Conservation (phyloP, 176 grass and related monocot species). For the Oryza coarctata region DNA sequence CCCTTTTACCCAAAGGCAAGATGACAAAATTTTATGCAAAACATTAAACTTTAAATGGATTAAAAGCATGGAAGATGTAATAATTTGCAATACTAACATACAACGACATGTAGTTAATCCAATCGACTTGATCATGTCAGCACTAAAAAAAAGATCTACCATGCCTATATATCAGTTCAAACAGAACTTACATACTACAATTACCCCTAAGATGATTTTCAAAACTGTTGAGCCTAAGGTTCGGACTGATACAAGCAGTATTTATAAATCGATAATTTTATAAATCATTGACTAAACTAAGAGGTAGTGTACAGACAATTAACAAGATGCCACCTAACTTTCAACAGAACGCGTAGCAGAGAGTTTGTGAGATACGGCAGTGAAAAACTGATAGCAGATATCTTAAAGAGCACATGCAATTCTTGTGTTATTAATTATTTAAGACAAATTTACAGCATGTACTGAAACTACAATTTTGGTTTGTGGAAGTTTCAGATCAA, state of each 20-base stretch:
- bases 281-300: too few species aligned
- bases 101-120: not conserved
- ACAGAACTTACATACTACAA: not conserved
- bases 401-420: not conserved
- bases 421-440: not conserved
- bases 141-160: not conserved
- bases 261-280: not conserved
- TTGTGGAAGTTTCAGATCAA: not conserved
- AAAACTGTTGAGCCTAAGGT: not conserved
- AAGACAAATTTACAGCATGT: not conserved
- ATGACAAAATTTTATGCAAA: not conserved
- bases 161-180: constrained; percentile 12
- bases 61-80: constrained; percentile 6
- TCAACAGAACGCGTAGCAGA: not conserved
- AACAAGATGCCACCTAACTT: constrained; percentile 4
- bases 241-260: constrained; percentile 7
- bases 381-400: not conserved
- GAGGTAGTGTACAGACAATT: not conserved
- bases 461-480: not conserved
- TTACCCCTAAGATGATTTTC: not conserved
- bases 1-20: not conserved
- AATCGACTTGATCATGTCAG: not conserved
- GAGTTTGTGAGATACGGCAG: not conserved
- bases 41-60: not conserved
- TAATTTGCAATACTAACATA: not conserved